Conservation (phyloP, 139 green algal species). For the Spirogloea muscicola region DNA sequence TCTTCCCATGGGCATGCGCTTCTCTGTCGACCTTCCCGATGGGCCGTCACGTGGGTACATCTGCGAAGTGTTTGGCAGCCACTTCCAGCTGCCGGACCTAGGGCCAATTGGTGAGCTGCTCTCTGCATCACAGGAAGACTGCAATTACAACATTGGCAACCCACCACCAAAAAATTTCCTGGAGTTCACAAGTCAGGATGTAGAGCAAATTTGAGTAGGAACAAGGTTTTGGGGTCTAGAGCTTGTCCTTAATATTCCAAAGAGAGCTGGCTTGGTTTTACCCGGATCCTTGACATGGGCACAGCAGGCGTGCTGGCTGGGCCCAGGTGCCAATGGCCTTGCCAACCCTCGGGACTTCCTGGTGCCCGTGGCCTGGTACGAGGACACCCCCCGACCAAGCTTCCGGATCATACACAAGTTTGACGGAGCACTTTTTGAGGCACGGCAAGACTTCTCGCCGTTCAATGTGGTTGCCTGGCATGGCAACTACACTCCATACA, state of each 20-base stretch:
- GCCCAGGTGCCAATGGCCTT: slow-evolving; percentile 82
- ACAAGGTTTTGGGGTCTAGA: too few relatives aligned
- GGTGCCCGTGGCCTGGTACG: slow-evolving; percentile 76
- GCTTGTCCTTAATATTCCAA: too few relatives aligned
- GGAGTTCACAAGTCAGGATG: too few relatives aligned
- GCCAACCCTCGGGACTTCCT: slow-evolving; percentile 83
- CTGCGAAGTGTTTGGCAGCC: slow-evolving; percentile 79
- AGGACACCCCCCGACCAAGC: slow-evolving; percentile 53
- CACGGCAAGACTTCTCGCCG: slow-evolving; percentile 74
- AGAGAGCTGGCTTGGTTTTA: too few relatives aligned
- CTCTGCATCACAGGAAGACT: too few relatives aligned
- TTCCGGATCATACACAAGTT: slow-evolving; percentile 83
- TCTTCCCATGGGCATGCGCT: slow-evolving; percentile 76
- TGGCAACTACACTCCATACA: slow-evolving; percentile 53
- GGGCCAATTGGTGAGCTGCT: slow-evolving; percentile 68
- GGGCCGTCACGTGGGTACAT: slow-evolving; percentile 74
- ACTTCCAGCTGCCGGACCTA: slow-evolving; percentile 88
- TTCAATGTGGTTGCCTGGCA: slow-evolving; percentile 95
- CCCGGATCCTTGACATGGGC: too few relatives aligned
- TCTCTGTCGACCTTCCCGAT: slow-evolving; percentile 67
- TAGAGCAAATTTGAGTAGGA: too few relatives aligned
- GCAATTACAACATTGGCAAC: too few relatives aligned
- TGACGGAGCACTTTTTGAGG: slow-evolving; percentile 77
- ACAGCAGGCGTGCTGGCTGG: too few relatives aligned
- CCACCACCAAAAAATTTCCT: too few relatives aligned